These are phyloP conservation scores for Dictyostelium firmibasis DNA, from an alignment of 78 protist genomes.

Conservation along the genomic window DNA sequence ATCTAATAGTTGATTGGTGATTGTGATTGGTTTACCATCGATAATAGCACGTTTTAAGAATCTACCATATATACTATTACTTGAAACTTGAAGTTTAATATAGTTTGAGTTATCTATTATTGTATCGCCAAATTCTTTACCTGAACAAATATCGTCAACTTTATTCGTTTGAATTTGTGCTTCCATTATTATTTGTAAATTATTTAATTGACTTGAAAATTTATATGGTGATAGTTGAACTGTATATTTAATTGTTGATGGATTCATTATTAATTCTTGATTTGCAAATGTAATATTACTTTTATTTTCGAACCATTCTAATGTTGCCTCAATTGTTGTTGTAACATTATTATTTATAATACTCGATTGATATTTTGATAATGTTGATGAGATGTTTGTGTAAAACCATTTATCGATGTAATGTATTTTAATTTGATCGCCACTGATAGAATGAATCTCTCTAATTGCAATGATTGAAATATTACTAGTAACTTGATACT, in stretches of 20 bases:
- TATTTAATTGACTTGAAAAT: neutral
- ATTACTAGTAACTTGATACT: neutral
- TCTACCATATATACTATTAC: neutral
- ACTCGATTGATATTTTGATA: neutral
- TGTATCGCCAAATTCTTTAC: neutral
- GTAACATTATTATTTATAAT: neutral
- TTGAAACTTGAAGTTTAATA: conserved; percentile 7
- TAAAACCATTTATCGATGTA: neutral
- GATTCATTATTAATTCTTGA: conserved; percentile 15
- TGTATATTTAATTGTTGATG: neutral
- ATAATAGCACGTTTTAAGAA: neutral
- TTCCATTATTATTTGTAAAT: neutral
- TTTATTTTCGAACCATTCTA: neutral
- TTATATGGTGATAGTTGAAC: neutral
- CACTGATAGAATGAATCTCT: neutral
- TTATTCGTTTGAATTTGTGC: neutral
- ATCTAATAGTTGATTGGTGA: neutral
- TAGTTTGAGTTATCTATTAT: neutral
- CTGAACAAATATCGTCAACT: neutral
- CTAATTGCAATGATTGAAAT: neutral
- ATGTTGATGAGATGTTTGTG: neutral
- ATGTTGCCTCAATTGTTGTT: neutral
- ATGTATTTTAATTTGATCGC: neutral
- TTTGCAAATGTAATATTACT: neutral
- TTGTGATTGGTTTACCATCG: neutral